These are phyloP conservation scores for Ceratobasidium sp. DNA, from an alignment of 1,284 basidiomycete species.

Conservation along the genomic window DNA sequence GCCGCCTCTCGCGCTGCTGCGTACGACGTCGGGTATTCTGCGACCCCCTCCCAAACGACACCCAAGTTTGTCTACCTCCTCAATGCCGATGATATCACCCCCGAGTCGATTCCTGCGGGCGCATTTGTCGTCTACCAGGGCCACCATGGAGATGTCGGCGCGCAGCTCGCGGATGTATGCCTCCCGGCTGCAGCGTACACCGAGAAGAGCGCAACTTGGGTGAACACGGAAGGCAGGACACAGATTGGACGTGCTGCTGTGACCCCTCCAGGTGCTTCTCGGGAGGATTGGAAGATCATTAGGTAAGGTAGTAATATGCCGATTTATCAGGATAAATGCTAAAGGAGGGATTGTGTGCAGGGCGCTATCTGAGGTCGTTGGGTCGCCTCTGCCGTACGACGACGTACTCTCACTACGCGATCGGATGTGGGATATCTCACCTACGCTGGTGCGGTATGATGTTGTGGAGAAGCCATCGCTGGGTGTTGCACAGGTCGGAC, in stretches of 20 bases:
- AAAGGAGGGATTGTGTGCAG: slow-evolving; percentile 54
- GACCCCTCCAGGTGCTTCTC: slow-evolving; percentile 90
- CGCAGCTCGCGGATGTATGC: slow-evolving; percentile 95
- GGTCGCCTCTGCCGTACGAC: slow-evolving; percentile 87
- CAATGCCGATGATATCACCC: slow-evolving; percentile 94
- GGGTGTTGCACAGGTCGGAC: slow-evolving; percentile 76
- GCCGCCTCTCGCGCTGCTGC: slow-evolving; percentile 92
- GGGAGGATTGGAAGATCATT: slow-evolving; percentile 99
- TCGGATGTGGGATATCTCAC: slow-evolving; percentile 97
- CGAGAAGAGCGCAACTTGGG: slow-evolving; percentile 94
- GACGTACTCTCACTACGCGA: slow-evolving; percentile 88
- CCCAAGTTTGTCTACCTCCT: slow-evolving; percentile 98
- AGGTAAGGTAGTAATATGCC: slow-evolving; percentile 63
- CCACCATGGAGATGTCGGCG: slow-evolving; percentile 97
- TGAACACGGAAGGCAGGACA: slow-evolving; percentile 96
- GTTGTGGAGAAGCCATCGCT: slow-evolving; percentile 79
- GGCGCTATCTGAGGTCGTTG: slow-evolving; percentile 91
- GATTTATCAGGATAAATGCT: background rate
- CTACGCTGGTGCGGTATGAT: slow-evolving; percentile 90
- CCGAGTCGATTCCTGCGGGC: slow-evolving; percentile 88
- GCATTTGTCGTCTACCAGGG: slow-evolving; percentile 99
- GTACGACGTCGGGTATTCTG: slow-evolving; percentile 93
- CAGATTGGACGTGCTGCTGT: slow-evolving; percentile 95
- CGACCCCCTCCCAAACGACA: slow-evolving; percentile 75
- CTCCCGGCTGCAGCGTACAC: slow-evolving; percentile 95